Percentiles rank a stretch among this genome's conserved stretches.
phyloP scores from a whole-genome alignment of 176 grass and related monocot genomes.

The Triticum urartu region DNA sequence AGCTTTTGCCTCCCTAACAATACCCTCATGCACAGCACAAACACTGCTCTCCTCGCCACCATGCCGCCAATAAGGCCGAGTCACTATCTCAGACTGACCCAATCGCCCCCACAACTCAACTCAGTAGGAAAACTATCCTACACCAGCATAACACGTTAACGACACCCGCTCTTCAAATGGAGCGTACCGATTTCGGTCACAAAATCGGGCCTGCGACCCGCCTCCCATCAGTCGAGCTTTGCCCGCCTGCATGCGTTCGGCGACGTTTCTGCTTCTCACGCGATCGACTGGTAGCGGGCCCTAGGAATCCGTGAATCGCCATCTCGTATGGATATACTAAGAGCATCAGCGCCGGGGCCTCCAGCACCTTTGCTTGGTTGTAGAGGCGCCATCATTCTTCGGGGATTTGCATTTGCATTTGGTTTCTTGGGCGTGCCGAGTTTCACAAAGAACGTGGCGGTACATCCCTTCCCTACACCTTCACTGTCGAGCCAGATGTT shows the following conservation, averaged over 20 bases:
- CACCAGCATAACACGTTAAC: not conserved
- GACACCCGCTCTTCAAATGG: not conserved
- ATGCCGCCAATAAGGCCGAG: not conserved
- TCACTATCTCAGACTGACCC: not conserved
- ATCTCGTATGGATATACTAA: not conserved
- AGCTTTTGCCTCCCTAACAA: constrained; percentile 15
- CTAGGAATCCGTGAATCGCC: not conserved
- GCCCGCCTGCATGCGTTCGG: not conserved
- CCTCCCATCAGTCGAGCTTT: not conserved
- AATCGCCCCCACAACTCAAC: not conserved
- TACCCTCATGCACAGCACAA: not conserved
- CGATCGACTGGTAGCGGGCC: constrained; percentile 22
- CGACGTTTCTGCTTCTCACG: not conserved
- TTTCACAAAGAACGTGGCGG: constrained; percentile 49
- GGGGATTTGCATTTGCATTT: constrained; percentile 27
- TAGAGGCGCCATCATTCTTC: constrained; percentile 10
- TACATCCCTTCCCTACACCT: constrained; percentile 64
- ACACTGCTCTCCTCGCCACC: not conserved
- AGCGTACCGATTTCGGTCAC: not conserved
- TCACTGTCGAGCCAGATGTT: constrained; percentile 73
- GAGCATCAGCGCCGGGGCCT: not conserved
- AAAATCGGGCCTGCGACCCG: not conserved
- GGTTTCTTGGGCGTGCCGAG: constrained; percentile 43
- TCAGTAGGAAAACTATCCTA: not conserved
- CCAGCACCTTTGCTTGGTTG: constrained; percentile 2